Base-by-base conservation (phyloP, 2,329 filamentous ascomycete species). In the Beauveria australis region DNA sequence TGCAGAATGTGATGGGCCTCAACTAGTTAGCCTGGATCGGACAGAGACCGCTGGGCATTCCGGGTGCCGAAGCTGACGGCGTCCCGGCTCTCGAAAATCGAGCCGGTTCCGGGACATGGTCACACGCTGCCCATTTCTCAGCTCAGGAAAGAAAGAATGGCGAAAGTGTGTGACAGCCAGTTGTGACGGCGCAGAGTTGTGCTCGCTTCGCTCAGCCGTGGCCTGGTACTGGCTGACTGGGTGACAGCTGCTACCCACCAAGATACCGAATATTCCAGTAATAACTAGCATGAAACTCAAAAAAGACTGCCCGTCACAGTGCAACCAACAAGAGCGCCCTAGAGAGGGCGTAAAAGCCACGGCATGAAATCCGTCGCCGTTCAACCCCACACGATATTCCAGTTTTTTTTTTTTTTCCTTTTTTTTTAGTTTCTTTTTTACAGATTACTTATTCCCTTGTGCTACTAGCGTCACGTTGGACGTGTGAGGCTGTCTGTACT, bases 201-300 rank as follows among this genome's bases (percentile, higher is more conserved):
- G 33, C 24, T 59, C 56, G 56, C 47, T 59, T 52, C 22, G 5
- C 14, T 22, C 43, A 51, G 24, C 47, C 56, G 37, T 30, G 47
- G 47, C 14, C 44, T 37, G n/a, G n/a, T 41, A 28, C 53, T 16
- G 7, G 43, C 14, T 8, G 28, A 14, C 47, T 46, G 30, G 6
- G 33, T 40, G 19, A 26, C 55, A 51, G 55, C 33, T 43, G 12
- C 24, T 19, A 58, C 55, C 18, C 46, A 33, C 44, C 19, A 46
- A 9, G 48, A n/a, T 53, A 37, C 41, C 26, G 18, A 37, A 24
- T 33, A 33, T 37, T 52, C 40, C 40, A 40, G 47, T 59, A 26
- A 6, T 6, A 5, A 26, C 24, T 26, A 52, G 48, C n/a, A 24
- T 28, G 12, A 59, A 59, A 59, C 57, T 59, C 57, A 59, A 59